Percentiles rank a stretch among this genome's conserved stretches.
phyloP scores from a whole-genome alignment of 164 flowering plant genomes.

The Chimonanthus praecox region DNA sequence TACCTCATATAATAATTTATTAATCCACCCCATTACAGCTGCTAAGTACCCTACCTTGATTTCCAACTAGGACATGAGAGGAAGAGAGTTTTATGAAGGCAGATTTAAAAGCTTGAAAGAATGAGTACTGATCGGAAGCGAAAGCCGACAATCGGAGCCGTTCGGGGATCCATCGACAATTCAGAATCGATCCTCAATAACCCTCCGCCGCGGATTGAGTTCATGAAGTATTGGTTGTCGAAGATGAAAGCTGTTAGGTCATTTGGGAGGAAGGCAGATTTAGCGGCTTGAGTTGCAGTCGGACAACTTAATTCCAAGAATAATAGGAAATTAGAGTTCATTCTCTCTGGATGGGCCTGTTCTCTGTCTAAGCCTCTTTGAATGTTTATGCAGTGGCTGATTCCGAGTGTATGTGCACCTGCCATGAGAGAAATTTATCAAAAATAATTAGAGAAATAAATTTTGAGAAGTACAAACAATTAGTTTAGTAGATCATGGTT shows the following conservation, averaged over 20 bases:
- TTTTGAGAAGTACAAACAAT: background rate
- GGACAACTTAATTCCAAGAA: conserved; percentile 14
- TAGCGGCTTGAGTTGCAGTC: conserved; percentile 9
- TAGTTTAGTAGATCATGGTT: no score
- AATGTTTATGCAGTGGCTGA: conserved; percentile 25
- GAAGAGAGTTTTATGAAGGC: conserved; percentile 25
- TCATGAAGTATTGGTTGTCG: conserved; percentile 22
- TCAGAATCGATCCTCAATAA: conserved; percentile 18
- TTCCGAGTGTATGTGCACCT: conserved; percentile 27
- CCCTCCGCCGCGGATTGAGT: conserved; percentile 12
- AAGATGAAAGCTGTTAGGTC: conserved; percentile 17
- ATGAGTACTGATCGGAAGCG: conserved; percentile 15
- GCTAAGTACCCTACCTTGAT: conserved; percentile 17
- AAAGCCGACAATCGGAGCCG: conserved; percentile 15
- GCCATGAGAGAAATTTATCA: background rate
- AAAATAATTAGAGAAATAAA: background rate
- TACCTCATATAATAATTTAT: background rate
- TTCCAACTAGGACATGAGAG: conserved; percentile 14
- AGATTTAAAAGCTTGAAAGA: conserved; percentile 23
- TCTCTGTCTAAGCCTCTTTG: conserved; percentile 7
- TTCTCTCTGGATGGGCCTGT: background rate
- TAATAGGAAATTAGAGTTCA: background rate
- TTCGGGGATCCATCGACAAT: conserved; percentile 14
- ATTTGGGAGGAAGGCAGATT: conserved; percentile 12
- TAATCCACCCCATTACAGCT: conserved; percentile 11